Percentiles rank a stretch among this genome's conserved stretches.
These are phyloP conservation scores for Adansonia digitata DNA, from an alignment of 345 rosid genomes.

Conservation along the genomic window DNA sequence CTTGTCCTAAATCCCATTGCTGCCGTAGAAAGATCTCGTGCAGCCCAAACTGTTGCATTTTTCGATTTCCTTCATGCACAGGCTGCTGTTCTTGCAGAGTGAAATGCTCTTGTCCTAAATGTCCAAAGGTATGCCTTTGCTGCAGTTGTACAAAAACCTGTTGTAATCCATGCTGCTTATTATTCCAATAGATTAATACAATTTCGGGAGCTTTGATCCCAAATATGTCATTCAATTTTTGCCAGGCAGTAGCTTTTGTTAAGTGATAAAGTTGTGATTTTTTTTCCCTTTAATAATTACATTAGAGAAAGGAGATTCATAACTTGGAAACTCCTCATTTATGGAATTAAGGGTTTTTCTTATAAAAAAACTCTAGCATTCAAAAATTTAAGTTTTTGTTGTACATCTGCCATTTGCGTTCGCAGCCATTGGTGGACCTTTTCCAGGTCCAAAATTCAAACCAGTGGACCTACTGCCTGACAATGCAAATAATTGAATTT, in stretches of 20 bases:
- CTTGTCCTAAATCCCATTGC: slow-evolving; percentile 41
- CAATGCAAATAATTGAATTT: background rate
- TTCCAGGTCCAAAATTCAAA: background rate
- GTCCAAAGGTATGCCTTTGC: slow-evolving; percentile 43
- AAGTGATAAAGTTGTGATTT: background rate
- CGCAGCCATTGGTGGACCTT: background rate
- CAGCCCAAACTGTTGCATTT: slow-evolving; percentile 40
- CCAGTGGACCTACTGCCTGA: background rate
- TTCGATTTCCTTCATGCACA: slow-evolving; percentile 39
- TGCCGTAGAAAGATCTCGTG: slow-evolving; percentile 43
- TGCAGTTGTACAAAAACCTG: slow-evolving; percentile 40
- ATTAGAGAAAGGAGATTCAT: background rate
- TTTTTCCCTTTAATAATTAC: background rate
- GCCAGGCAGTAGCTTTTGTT: background rate
- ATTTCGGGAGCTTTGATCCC: slow-evolving; percentile 8
- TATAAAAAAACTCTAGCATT: too few species aligned
- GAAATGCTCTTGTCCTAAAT: slow-evolving; percentile 47
- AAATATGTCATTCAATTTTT: slow-evolving; percentile 12
- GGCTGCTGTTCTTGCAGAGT: slow-evolving; percentile 43
- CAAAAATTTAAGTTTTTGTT: background rate
- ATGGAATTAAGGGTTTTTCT: too few species aligned
- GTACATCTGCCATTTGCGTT: background rate
- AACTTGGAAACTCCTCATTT: background rate
- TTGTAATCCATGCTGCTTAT: slow-evolving; percentile 53
- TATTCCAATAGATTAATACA: slow-evolving; percentile 32